Percentiles rank a stretch among this genome's conserved stretches.
These are phyloP conservation scores for Metschnikowia colocasiae DNA, from an alignment of 805 yeast species.

Conservation along the genomic window DNA sequence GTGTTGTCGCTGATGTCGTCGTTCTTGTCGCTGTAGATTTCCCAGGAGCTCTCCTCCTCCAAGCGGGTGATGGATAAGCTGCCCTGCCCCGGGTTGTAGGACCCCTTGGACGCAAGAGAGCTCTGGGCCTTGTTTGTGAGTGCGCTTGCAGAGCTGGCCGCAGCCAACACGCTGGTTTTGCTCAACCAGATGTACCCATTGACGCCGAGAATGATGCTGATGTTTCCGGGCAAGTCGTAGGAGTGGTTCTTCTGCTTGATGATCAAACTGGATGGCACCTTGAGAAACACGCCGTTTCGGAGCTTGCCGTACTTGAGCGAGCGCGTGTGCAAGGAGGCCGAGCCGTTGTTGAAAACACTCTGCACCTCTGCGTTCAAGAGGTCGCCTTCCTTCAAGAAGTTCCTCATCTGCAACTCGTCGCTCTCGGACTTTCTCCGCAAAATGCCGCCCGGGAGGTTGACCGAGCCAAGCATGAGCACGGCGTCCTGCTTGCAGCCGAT, in stretches of 20 bases:
- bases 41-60: conserved; percentile 93
- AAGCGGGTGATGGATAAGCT: conserved; percentile 74
- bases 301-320: conserved; percentile 93
- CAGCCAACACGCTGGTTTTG: conserved; percentile 47
- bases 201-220: conserved; percentile 85
- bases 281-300: conserved; percentile 80
- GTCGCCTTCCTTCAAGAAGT: conserved; percentile 92
- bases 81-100: conserved; percentile 54
- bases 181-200: conserved; percentile 94
- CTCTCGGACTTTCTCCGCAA: conserved; percentile 89
- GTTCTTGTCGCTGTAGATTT: conserved; percentile 87
- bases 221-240: conserved; percentile 89
- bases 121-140: conserved; percentile 37
- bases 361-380: conserved; percentile 94
- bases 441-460: conserved; percentile 96
- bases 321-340: conserved; percentile 91
- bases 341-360: conserved; percentile 80
- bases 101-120: conserved; percentile 31
- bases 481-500: conserved; percentile 96
- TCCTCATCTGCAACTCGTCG: conserved; percentile 95
- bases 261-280: conserved; percentile 78
- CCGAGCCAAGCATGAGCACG: conserved; percentile 87
- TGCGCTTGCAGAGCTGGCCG: conserved; percentile 20
- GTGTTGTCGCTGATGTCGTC: conserved; percentile 61
- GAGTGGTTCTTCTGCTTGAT: conserved; percentile 85